Conservation (phyloP, 2,329 filamentous ascomycete species). For the Hymenoscyphus occultus region DNA sequence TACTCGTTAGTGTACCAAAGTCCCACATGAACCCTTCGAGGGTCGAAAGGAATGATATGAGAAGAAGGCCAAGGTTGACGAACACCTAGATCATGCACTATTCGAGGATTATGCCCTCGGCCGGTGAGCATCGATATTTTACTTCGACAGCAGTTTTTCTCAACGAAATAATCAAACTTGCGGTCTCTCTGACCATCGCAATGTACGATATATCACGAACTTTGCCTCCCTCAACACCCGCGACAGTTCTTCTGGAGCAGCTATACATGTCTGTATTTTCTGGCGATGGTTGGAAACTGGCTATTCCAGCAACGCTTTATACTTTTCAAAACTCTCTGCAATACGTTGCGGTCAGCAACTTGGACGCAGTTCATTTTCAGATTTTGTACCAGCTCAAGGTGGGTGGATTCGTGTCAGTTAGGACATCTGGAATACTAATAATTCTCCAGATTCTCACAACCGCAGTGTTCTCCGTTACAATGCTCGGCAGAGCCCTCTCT, state of each 20-base stretch:
- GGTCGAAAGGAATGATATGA: slow-evolving; percentile 5
- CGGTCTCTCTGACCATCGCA: slow-evolving; percentile 80
- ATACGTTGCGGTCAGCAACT: slow-evolving; percentile 85
- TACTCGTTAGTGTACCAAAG: slow-evolving; percentile 54
- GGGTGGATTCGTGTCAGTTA: slow-evolving; percentile 18
- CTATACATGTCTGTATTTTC: slow-evolving; percentile 80
- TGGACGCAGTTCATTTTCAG: slow-evolving; percentile 91
- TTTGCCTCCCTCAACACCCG: slow-evolving; percentile 73
- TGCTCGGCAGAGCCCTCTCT: slow-evolving; percentile 70
- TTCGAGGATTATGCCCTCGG: slow-evolving; percentile 85
- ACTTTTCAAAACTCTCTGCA: slow-evolving; percentile 92
- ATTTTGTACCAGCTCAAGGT: slow-evolving; percentile 89
- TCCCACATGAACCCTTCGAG: slow-evolving; percentile 6
- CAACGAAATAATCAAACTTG: slow-evolving; percentile 87
- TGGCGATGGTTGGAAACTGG: slow-evolving; percentile 91
- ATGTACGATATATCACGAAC: slow-evolving; percentile 82
- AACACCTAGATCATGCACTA: slow-evolving; percentile 78
- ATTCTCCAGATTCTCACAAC: slow-evolving; percentile 70
- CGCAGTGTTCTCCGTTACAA: slow-evolving; percentile 77
- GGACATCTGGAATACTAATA: slow-evolving; percentile 16
- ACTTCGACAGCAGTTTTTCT: slow-evolving; percentile 92
- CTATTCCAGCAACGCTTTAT: slow-evolving; percentile 83
- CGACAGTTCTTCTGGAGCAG: slow-evolving; percentile 75
- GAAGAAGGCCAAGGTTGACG: slow-evolving; percentile 20
- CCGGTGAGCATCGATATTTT: slow-evolving; percentile 82